Conservation (phyloP, 2,329 filamentous ascomycete species). For the Mariannaea sp. region DNA sequence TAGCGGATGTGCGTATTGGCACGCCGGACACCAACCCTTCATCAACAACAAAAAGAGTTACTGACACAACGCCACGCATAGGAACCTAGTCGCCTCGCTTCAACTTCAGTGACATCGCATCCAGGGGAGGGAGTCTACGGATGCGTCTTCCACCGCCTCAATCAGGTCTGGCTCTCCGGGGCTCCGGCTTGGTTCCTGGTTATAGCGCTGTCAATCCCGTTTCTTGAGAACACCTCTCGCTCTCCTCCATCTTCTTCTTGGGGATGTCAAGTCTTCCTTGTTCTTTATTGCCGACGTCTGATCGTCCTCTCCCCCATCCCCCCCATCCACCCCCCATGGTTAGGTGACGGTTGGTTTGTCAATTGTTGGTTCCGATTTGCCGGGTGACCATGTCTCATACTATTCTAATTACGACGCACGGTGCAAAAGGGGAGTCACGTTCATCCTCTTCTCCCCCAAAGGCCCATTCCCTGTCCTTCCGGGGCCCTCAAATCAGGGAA, state of each 20-base stretch:
- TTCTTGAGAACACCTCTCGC: no score
- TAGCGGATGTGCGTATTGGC: no score
- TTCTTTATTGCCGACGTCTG: no score
- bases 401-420: background rate
- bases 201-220: background rate
- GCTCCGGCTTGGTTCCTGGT: background rate
- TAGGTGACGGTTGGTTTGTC: no score
- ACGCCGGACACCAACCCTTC: no score
- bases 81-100: background rate
- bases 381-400: background rate
- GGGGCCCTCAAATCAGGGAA: background rate
- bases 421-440: constrained; percentile 4
- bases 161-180: no score
- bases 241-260: background rate
- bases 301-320: no score
- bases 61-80: background rate
- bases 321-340: no score
- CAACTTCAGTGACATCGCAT: no score
- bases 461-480: background rate
- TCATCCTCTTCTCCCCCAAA: constrained; percentile 8
- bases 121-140: background rate
- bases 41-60: no score
- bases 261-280: no score
- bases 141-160: background rate
- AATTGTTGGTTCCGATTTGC: constrained; percentile 1